Percentiles rank a stretch among this genome's conserved stretches.
Conservation (phyloP, 768 basidiomycete genomes). For the Mrakia frigida region DNA sequence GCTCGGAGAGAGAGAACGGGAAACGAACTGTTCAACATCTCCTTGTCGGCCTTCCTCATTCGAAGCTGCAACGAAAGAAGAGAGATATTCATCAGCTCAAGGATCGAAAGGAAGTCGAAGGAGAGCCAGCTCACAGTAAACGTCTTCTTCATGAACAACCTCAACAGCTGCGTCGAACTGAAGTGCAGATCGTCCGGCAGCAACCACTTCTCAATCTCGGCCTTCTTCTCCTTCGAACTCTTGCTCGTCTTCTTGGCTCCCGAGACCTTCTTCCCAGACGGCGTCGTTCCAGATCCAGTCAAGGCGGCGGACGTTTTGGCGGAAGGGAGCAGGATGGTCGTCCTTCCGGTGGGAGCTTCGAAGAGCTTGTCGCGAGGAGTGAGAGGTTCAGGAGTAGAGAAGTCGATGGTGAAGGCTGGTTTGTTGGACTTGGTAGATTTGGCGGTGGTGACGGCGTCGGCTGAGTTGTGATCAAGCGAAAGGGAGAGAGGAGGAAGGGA, state of each 20-base stretch:
- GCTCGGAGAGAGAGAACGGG: not conserved
- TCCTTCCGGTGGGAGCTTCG: conserved; percentile 37
- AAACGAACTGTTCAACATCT: not conserved
- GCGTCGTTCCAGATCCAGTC: not conserved
- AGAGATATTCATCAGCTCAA: not conserved
- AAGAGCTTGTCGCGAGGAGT: conserved; percentile 40
- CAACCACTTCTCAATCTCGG: conserved; percentile 67
- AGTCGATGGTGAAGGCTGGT: conserved; percentile 43
- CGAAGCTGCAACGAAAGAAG: conserved; percentile 57
- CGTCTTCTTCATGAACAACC: conserved; percentile 56
- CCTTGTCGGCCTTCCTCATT: conserved; percentile 67
- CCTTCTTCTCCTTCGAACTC: conserved; percentile 52
- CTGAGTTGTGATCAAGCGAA: not conserved
- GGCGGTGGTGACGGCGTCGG: not conserved
- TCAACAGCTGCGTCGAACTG: conserved; percentile 78
- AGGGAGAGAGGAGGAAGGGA: not conserved
- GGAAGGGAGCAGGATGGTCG: conserved; percentile 37
- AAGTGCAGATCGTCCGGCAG: conserved; percentile 99
- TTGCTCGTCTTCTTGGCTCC: conserved; percentile 26
- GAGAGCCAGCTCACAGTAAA: conserved; percentile 19
- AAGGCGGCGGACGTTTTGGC: not conserved
- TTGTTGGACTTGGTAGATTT: conserved; percentile 33
- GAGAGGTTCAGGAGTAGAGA: conserved; percentile 44
- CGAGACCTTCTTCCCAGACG: conserved; percentile 22
- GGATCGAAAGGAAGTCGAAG: not conserved